Conservation (phyloP, 2,329 filamentous ascomycete genomes). For the Scedosporium apiospermum region DNA sequence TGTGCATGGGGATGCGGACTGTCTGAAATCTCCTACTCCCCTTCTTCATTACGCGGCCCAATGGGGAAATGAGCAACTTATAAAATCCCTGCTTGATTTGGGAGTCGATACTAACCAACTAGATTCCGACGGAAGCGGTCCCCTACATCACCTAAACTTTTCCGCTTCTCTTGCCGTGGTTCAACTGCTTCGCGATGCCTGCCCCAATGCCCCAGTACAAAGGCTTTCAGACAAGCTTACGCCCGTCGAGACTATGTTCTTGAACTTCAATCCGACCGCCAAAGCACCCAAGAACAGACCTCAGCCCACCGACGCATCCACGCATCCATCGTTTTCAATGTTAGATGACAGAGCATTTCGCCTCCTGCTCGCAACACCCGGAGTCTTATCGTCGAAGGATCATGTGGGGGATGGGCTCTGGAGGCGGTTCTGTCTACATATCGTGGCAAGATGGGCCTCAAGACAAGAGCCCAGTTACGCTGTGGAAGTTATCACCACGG, state of each 20-base stretch:
- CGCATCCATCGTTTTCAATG: not conserved
- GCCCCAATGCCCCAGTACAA: not conserved
- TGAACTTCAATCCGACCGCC: not conserved
- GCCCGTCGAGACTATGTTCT: conserved; percentile 7
- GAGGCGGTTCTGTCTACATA: conserved; percentile 3
- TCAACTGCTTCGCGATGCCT: conserved; percentile 1
- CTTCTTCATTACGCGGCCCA: conserved; percentile 5
- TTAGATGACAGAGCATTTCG: not conserved
- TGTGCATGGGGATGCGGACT: not conserved
- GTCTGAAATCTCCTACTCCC: not conserved
- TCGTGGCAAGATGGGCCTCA: not conserved
- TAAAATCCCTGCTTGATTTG: not conserved
- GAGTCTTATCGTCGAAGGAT: not conserved
- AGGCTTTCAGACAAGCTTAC: not conserved
- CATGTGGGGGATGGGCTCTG: conserved; percentile 4
- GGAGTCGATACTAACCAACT: conserved; percentile 5
- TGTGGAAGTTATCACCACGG: not conserved
- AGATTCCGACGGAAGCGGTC: conserved; percentile 1
- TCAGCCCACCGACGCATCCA: not conserved
- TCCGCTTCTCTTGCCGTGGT: conserved; percentile 4
- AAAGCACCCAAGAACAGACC: not conserved
- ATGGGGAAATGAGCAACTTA: conserved; percentile 7
- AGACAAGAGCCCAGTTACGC: not conserved
- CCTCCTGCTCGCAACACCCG: not conserved
- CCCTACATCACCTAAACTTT: conserved; percentile 8